Conservation (phyloP, 208 protist genomes). For the Wallacemonas sp. region DNA sequence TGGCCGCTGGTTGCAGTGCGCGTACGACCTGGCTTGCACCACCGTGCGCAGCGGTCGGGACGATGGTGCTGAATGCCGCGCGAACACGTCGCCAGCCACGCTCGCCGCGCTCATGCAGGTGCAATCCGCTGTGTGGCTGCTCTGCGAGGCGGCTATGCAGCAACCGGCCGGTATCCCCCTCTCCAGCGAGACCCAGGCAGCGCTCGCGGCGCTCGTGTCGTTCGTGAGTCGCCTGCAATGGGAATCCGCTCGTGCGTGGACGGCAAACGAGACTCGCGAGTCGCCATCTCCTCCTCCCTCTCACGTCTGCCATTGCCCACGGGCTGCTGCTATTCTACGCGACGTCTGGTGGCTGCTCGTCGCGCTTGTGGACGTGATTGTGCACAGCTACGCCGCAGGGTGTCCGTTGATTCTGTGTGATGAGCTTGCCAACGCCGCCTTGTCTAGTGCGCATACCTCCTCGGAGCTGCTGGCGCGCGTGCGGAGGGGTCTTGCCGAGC, state of each 20-base stretch:
- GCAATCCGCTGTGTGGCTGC: not conserved
- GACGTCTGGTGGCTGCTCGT: not conserved
- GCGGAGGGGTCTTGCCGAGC: too few relatives aligned
- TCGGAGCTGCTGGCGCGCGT: not conserved
- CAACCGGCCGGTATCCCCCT: not conserved
- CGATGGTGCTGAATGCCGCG: not conserved
- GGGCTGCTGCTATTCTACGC: too few relatives aligned
- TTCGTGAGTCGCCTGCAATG: not conserved
- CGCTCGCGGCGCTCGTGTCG: not conserved
- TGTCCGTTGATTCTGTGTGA: slow-evolving; percentile 16
- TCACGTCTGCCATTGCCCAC: too few relatives aligned
- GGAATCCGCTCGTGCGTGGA: not conserved
- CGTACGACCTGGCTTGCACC: not conserved
- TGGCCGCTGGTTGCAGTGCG: not conserved
- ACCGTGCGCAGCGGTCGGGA: not conserved
- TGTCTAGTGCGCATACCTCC: not conserved
- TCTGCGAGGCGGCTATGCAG: not conserved
- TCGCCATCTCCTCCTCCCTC: too few relatives aligned
- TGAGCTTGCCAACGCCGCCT: slow-evolving; percentile 1
- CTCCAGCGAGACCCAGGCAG: not conserved
- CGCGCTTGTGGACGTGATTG: slow-evolving; percentile 19
- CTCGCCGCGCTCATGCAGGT: not conserved
- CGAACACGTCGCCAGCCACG: not conserved
- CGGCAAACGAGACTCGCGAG: not conserved
- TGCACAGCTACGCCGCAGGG: slow-evolving; percentile 28